Conservation (phyloP, 1,139 yeast species). For the Geotrichum australiense region DNA sequence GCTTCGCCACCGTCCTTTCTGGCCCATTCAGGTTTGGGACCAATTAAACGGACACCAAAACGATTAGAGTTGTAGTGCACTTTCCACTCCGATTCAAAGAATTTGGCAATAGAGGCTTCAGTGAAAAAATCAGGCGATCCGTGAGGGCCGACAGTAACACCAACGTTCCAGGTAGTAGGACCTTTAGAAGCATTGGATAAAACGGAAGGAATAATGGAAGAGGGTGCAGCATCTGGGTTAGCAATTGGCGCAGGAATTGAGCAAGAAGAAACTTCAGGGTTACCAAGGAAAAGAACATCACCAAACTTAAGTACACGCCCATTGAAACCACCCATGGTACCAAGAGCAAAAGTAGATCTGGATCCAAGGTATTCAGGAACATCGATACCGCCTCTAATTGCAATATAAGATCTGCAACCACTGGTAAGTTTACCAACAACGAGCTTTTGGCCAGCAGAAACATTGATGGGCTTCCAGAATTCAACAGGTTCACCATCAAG, state of each 20-base stretch:
- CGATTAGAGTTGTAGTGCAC: slow-evolving; percentile 95
- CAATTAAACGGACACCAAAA: slow-evolving; percentile 89
- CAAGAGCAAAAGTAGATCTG: slow-evolving; percentile 93
- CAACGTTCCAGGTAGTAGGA: slow-evolving; percentile 70
- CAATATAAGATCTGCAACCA: slow-evolving; percentile 87
- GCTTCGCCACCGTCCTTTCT: slow-evolving; percentile 97
- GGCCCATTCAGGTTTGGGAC: slow-evolving; percentile 97
- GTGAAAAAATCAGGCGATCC: slow-evolving; percentile 94
- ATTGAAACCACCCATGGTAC: slow-evolving; percentile 89
- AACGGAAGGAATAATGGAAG: slow-evolving; percentile 52
- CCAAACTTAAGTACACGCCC: slow-evolving; percentile 89
- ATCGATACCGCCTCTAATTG: slow-evolving; percentile 89
- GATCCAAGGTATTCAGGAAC: slow-evolving; percentile 92
- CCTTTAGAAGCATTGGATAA: slow-evolving; percentile 21
- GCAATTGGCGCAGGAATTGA: slow-evolving; percentile 64
- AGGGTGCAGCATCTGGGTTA: slow-evolving; percentile 54
- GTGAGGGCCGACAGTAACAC: slow-evolving; percentile 95
- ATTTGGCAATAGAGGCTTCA: slow-evolving; percentile 64
- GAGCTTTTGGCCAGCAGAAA: slow-evolving; percentile 69
- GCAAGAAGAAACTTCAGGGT: slow-evolving; percentile 61
- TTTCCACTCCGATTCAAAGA: slow-evolving; percentile 78
- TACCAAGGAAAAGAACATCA: slow-evolving; percentile 81
- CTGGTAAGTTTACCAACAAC: slow-evolving; percentile 68
- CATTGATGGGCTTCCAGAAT: slow-evolving; percentile 62
- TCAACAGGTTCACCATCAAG: slow-evolving; percentile 55